Conservation (phyloP, 768 basidiomycete genomes). For the Podaxis sp. region DNA sequence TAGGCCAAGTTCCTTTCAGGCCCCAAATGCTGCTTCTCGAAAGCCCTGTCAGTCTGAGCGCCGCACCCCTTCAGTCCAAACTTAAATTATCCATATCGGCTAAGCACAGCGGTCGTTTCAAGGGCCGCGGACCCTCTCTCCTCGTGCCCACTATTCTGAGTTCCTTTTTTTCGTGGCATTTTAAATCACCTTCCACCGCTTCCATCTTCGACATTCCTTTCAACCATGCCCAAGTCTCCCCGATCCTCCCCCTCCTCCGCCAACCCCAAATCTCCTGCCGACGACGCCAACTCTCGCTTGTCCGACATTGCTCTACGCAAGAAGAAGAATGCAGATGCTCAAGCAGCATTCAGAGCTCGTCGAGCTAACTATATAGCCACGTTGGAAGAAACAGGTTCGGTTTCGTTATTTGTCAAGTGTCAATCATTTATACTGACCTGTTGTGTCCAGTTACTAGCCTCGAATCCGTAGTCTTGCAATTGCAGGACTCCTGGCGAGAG, state of each 20-base stretch:
- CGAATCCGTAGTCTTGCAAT: slow-evolving; percentile 80
- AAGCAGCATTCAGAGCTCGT: slow-evolving; percentile 80
- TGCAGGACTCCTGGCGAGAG: slow-evolving; percentile 80
- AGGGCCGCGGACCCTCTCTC: slow-evolving; percentile 57
- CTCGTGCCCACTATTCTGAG: slow-evolving; percentile 69
- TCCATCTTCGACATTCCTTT: slow-evolving; percentile 30
- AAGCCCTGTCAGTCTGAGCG: slow-evolving; percentile 44
- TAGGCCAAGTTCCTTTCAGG: slow-evolving; percentile 34
- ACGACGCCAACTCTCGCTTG: slow-evolving; percentile 42
- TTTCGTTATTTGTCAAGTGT: slow-evolving; percentile 15
- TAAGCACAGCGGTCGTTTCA: slow-evolving; percentile 40
- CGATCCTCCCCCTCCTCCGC: slow-evolving; percentile 26
- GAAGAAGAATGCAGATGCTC: slow-evolving; percentile 90
- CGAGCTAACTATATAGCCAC: slow-evolving; percentile 87
- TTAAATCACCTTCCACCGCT: slow-evolving; percentile 43
- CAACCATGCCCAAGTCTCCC: slow-evolving; percentile 43
- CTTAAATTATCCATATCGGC: slow-evolving; percentile 52
- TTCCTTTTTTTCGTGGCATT: slow-evolving; percentile 63
- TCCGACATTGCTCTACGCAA: slow-evolving; percentile 74
- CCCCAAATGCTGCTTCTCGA: slow-evolving; percentile 41
- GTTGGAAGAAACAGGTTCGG: slow-evolving; percentile 74
- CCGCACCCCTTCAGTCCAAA: slow-evolving; percentile 48
- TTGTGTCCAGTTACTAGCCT: slow-evolving; percentile 65
- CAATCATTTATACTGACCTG: slow-evolving; percentile 17
- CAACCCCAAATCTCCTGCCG: slow-evolving; percentile 33